Percentiles rank a stretch among this genome's conserved stretches.
phyloP scores from a whole-genome alignment of 2,329 filamentous ascomycete genomes.

The Polytolypa hystricis region DNA sequence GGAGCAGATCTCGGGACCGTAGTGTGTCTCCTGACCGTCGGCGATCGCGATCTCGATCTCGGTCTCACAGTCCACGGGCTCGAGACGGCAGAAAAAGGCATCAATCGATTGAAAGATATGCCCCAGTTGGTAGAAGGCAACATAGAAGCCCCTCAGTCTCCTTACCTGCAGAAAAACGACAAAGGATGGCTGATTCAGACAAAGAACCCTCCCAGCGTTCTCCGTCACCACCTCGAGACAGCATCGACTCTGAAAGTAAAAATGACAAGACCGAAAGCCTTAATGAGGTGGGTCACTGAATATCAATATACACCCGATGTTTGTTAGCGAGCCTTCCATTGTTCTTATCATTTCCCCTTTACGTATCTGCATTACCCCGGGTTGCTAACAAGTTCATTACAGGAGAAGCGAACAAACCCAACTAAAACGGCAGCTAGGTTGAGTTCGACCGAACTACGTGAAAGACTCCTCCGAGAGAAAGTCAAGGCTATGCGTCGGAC shows the following conservation, averaged over 20 bases:
- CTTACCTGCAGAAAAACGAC: constrained; percentile 31
- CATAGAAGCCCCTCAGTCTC: constrained; percentile 34
- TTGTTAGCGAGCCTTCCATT: constrained; percentile 4
- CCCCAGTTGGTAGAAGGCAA: constrained; percentile 29
- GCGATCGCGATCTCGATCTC: constrained; percentile 23
- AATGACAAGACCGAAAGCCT: constrained; percentile 7
- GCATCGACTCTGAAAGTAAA: constrained; percentile 4
- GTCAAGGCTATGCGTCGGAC: constrained; percentile 25
- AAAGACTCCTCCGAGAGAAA: constrained; percentile 28
- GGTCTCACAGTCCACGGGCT: constrained; percentile 19
- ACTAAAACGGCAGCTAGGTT: constrained; percentile 16
- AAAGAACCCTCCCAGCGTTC: constrained; percentile 18
- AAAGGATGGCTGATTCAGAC: constrained; percentile 29
- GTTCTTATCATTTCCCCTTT: neutral
- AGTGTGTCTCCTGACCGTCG: constrained; percentile 18
- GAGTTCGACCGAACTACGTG: constrained; percentile 24
- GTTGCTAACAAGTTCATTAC: constrained; percentile 13
- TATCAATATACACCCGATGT: constrained; percentile 5
- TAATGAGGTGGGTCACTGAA: constrained; percentile 24
- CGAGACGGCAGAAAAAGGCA: constrained; percentile 30
- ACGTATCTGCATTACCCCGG: constrained; percentile 7
- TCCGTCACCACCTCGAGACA: constrained; percentile 14
- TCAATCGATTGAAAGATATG: constrained; percentile 36
- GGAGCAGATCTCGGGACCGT: constrained; percentile 16
- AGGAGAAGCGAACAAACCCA: constrained; percentile 11